Base-by-base conservation (phyloP, 1,284 basidiomycete genomes). In the Trametes sp. region DNA sequence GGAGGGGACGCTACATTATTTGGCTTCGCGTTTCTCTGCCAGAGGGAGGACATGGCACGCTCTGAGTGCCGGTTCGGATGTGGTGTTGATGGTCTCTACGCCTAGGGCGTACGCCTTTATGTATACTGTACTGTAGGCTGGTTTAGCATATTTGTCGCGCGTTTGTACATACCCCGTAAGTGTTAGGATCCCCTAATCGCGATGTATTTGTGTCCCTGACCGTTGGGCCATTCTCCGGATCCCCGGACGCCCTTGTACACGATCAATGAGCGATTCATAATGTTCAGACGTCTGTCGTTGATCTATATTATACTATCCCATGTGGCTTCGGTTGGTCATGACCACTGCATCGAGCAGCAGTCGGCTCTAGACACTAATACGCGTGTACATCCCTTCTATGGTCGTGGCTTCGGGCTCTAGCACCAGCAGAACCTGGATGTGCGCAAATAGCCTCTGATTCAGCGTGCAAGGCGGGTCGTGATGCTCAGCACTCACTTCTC, bases 401-500 rank as follows among this genome's bases (percentile, higher is more conserved):
- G 5, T 33, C 31, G 6, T 33, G 6, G 5, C 35, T 36, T 36
- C 6, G 35, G 6, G 14, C 14, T 36, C 44, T 45, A 67, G 33
- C 63, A 65, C 66, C 66, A 68, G 33, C 59, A 61, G 54, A 65
- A 68, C 28, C 66, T 68, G 23, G n/a, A n/a, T n/a, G 2, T n/a
- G 8, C 9, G 13, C 13, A 23, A 45, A 51, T 38, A 61, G 41
- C 24, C 21, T 4, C 7, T 13, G 4, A n/a, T 14, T 14, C 13
- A 28, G 28, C 48, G 2, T n/a, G 8, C 9, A 21, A 9, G 31
- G 46, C 52, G 38, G 56, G 41, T 21, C 45, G 10, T 11, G 19
- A n/a, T 13, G 14, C 24, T 29, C 19, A 24, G 21, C 33, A 62
- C 61, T 10, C 48, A 75, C 74, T 72, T 75, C 61, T 89, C 87